These are phyloP conservation scores for Phaeosphaeria sp. DNA, from an alignment of 2,329 filamentous ascomycete genomes.

Conservation along the genomic window DNA sequence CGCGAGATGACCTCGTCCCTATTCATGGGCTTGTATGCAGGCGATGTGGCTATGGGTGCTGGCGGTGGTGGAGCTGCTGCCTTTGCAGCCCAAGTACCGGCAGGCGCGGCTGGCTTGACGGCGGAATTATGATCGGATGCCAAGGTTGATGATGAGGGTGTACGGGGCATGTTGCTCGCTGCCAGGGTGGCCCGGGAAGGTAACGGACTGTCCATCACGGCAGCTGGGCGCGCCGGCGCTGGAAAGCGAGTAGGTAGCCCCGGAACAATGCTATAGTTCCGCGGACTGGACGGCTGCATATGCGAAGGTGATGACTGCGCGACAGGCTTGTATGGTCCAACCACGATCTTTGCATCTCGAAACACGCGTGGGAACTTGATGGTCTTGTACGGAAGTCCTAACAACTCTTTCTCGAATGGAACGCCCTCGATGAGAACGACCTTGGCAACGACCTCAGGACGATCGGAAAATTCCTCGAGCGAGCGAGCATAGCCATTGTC, in stretches of 20 bases:
- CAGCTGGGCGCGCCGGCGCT: constrained; percentile 11
- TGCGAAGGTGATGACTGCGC: constrained; percentile 3
- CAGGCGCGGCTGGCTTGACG: constrained; percentile 20
- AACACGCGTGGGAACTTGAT: constrained; percentile 62
- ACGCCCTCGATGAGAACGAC: constrained; percentile 65
- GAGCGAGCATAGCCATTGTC: constrained; percentile 62
- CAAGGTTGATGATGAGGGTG: constrained; percentile 38
- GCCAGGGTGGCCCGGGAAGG: constrained; percentile 8
- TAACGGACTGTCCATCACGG: constrained; percentile 27
- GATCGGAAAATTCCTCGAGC: constrained; percentile 58
- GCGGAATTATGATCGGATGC: constrained; percentile 26
- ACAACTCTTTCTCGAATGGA: constrained; percentile 62
- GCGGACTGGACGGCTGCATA: constrained; percentile 8
- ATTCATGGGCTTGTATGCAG: constrained; percentile 31
- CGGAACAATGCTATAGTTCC: constrained; percentile 25
- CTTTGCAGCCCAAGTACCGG: constrained; percentile 41
- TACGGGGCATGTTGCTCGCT: constrained; percentile 22
- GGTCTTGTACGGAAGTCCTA: constrained; percentile 57
- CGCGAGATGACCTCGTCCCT: constrained; percentile 56
- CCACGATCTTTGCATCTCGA: constrained; percentile 57
- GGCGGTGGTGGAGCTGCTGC: constrained; percentile 47
- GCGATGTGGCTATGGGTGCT: constrained; percentile 19
- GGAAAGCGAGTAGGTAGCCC: constrained; percentile 39
- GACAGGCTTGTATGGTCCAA: constrained; percentile 4
- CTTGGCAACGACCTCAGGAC: constrained; percentile 54